Base-by-base conservation (phyloP, 208 protist genomes). In the Naegleria lovaniensis region DNA sequence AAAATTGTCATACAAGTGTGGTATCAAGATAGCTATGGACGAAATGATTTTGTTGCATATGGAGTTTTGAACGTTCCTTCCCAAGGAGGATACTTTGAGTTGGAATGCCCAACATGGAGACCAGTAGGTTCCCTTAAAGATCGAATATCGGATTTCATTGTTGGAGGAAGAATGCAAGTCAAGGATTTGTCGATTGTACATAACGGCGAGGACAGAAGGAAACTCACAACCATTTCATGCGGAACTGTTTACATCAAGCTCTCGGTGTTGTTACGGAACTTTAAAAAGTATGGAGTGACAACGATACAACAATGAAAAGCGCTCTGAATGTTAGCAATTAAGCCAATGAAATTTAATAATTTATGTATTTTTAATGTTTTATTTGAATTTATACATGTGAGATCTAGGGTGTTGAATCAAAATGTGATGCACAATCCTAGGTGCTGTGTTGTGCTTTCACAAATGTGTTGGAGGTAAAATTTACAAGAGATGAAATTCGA, bases 1-100 rank as follows among this genome's bases (percentile, higher is more conserved):
- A 96, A 96, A 92, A 94, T 98, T 85, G 93, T 95, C 4, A 90
- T 97, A 87, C 95, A 97, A 92, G 95, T 98, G 51, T 98, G 96
- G 96, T 93, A 96, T 76, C 88, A 97, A 51, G 96, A 98, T 90
- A 90, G 89, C 83, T 97, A 96, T 87, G 95, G 95, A 25, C 92
- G 96, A 76, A 96, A 97, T 91, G 95, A 97, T 76, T 93, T 98
- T 67, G 94, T 91, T 0, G 96, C 96, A 25, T 98, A 98, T 90
- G 96, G 95, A 83, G 95, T 96, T 40, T 93, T 94, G 6, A 96
- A 96, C 90, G 48, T 98, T 13, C 96, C 96, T 13, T 94, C 95
- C 88, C 48, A 90, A 38, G 19, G 90, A 51, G 91, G 90, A 19
- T 94, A 94, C 0, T 88, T 92, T 87, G 86, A 52, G 43, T 92